Evolutionary conservation across 129 eudicot species (phyloP).

Genomic region (Arctium lappa): DNA sequence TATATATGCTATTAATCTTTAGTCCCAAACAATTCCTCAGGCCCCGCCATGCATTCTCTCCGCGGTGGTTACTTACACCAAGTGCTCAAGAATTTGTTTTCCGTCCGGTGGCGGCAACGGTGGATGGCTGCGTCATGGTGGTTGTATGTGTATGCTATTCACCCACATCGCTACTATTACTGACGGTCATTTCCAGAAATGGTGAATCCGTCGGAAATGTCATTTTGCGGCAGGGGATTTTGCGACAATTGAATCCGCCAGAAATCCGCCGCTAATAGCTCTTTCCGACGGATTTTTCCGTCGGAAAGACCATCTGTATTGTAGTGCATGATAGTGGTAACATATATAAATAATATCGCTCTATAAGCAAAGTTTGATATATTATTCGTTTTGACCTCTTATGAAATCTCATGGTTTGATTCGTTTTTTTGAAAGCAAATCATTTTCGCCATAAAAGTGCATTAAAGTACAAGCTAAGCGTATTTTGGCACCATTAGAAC

Average conservation of each 20-base stretch:
- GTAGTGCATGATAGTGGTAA: too few relatives aligned
- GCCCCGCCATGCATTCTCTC: slow-evolving; percentile 6
- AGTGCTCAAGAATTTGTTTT: not conserved
- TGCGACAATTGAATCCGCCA: too few relatives aligned
- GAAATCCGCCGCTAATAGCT: too few relatives aligned
- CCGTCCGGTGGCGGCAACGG: not conserved
- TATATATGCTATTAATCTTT: slow-evolving; percentile 10
- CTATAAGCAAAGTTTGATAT: not conserved
- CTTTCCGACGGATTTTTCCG: too few relatives aligned
- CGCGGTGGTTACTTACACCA: not conserved
- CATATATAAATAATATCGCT: too few relatives aligned
- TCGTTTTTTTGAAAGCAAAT: not conserved
- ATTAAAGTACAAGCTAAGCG: not conserved
- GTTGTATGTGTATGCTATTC: not conserved
- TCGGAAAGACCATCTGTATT: too few relatives aligned
- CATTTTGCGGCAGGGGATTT: too few relatives aligned
- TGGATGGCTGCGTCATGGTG: not conserved
- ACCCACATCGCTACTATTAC: too few relatives aligned
- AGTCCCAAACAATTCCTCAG: slow-evolving; percentile 4
- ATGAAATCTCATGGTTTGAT: not conserved
- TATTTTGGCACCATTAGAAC: too few relatives aligned
- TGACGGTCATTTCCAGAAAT: too few relatives aligned
- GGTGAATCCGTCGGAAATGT: too few relatives aligned
- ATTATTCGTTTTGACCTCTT: not conserved
- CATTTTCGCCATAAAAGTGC: not conserved